Conservation (phyloP, 805 yeast genomes). For the Zygosaccharomyces pseudorouxii region DNA sequence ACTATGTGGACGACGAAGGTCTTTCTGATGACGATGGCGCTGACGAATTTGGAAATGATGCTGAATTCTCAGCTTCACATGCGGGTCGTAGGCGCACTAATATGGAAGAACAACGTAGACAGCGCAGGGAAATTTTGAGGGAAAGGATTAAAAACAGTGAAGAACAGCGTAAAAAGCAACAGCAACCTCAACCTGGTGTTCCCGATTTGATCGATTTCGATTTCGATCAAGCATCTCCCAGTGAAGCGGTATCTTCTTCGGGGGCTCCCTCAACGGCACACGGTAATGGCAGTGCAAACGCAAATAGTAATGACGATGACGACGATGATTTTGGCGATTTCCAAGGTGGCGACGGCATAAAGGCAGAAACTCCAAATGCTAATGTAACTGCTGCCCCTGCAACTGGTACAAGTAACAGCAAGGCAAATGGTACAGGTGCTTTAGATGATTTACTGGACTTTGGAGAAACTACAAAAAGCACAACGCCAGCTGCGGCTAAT, state of each 20-base stretch:
- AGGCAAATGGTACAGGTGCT: not conserved
- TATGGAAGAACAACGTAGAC: conserved; percentile 35
- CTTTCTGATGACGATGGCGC: conserved; percentile 16
- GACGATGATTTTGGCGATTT: conserved; percentile 39
- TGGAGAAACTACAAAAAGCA: conserved; percentile 11
- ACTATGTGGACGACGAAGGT: conserved; percentile 20
- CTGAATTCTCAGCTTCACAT: conserved; percentile 9
- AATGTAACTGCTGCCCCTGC: conserved; percentile 5
- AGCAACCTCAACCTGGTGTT: conserved; percentile 21
- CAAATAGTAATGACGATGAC: conserved; percentile 23
- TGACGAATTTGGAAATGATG: conserved; percentile 6
- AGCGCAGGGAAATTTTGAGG: conserved; percentile 36
- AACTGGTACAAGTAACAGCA: conserved; percentile 5
- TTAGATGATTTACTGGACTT: conserved; percentile 18
- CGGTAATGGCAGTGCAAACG: conserved; percentile 3
- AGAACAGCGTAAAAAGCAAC: conserved; percentile 29
- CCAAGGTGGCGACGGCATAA: conserved; percentile 26
- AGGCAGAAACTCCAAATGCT: conserved; percentile 7
- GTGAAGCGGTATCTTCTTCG: not conserved
- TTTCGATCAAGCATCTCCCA: conserved; percentile 2
- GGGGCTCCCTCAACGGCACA: not conserved
- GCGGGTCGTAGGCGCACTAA: conserved; percentile 25
- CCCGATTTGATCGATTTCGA: conserved; percentile 34
- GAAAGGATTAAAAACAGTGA: conserved; percentile 34
- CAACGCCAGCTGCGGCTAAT: conserved; percentile 16